A percentile compares a stretch with the other conserved stretches of the same genome.
Conservation (phyloP, 129 eudicot species). For the Oenanthe sinensis region DNA sequence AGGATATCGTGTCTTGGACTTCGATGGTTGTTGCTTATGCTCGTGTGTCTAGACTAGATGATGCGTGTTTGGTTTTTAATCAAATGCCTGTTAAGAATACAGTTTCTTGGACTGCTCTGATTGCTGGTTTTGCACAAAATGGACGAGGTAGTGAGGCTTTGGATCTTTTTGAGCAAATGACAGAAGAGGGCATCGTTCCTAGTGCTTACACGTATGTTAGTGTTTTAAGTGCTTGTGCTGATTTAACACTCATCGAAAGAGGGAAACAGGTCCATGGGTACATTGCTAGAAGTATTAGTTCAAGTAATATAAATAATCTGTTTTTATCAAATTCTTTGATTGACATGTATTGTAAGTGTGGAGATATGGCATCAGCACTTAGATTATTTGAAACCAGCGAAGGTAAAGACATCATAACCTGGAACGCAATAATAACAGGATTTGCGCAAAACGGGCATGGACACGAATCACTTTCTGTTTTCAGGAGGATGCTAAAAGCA, state of each 20-base stretch:
- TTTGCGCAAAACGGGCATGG: constrained; percentile 39
- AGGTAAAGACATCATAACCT: constrained; percentile 24
- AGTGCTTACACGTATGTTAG: constrained; percentile 33
- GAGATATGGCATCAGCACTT: constrained; percentile 32
- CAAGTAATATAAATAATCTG: constrained; percentile 4
- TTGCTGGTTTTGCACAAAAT: constrained; percentile 28
- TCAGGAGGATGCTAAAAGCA: constrained; percentile 25
- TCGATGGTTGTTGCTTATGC: constrained; percentile 42
- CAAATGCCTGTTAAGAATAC: constrained; percentile 35
- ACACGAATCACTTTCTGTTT: constrained; percentile 22
- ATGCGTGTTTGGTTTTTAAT: constrained; percentile 29
- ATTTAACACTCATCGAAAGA: constrained; percentile 25
- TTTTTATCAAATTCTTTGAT: constrained; percentile 29
- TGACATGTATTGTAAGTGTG: constrained; percentile 47
- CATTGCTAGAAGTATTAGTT: constrained; percentile 19
- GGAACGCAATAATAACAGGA: constrained; percentile 37
- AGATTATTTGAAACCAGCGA: constrained; percentile 22
- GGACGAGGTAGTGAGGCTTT: constrained; percentile 33
- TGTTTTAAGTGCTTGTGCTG: constrained; percentile 42
- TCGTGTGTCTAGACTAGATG: constrained; percentile 21
- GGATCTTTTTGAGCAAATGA: constrained; percentile 29
- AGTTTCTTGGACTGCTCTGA: constrained; percentile 47
- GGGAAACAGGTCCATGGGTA: constrained; percentile 44
- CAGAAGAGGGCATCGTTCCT: constrained; percentile 21
- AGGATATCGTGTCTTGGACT: constrained; percentile 43